phyloP scores from a whole-genome alignment of 148 eudicot species.

The Rhododendron ovatum region DNA sequence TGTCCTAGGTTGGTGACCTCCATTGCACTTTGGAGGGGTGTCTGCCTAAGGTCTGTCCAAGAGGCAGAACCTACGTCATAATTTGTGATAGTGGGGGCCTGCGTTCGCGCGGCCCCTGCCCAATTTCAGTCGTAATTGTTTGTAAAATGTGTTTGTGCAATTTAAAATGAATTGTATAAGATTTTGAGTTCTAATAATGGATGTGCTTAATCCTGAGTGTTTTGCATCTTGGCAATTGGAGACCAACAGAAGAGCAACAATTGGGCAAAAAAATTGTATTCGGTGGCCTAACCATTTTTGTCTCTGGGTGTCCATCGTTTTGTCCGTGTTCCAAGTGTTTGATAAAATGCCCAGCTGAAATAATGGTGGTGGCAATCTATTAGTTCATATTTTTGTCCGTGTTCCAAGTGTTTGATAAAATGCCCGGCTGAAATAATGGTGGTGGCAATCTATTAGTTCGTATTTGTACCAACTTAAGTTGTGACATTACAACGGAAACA shows the following conservation, averaged over 20 bases:
- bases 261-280: too few species aligned
- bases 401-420: neutral
- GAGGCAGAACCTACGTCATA: slow-evolving; percentile 45
- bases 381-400: too few species aligned
- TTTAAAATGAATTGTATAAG: too few species aligned
- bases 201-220: too few species aligned
- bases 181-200: too few species aligned
- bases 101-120: slow-evolving; percentile 74
- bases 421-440: neutral
- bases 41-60: slow-evolving; percentile 33
- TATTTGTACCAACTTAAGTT: too few species aligned
- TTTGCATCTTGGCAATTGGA: too few species aligned
- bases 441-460: neutral
- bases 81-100: slow-evolving; percentile 58
- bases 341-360: neutral
- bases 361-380: neutral
- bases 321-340: neutral
- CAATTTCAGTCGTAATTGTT: neutral
- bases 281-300: too few species aligned
- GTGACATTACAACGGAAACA: neutral
- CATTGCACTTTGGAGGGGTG: slow-evolving; percentile 60
- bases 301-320: too few species aligned
- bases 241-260: too few species aligned
- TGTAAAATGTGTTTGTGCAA: too few species aligned
- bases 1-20: slow-evolving; percentile 59